Conservation (phyloP, 73 alveolate genomes). For the Effrenium voratum region DNA sequence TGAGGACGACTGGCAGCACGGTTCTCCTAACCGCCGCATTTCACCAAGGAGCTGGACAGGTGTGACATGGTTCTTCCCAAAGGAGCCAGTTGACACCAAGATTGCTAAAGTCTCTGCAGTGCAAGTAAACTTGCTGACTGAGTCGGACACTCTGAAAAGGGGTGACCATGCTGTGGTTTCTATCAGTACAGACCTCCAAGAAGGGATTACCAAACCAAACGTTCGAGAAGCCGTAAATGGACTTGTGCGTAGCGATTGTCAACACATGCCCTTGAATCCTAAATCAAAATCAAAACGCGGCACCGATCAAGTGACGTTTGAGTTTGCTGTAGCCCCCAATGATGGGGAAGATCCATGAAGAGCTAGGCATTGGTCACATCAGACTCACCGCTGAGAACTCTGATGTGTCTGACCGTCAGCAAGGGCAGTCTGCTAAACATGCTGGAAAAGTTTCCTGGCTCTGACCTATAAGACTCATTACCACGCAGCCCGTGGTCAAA, state of each 20-base stretch:
- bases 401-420: too few species aligned
- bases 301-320: too few species aligned
- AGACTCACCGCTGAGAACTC: too few species aligned
- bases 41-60: background rate
- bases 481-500: too few species aligned
- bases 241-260: background rate
- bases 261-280: background rate
- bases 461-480: too few species aligned
- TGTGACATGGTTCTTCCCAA: background rate
- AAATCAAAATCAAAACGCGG: too few species aligned
- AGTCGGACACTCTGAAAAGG: background rate
- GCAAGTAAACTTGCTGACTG: background rate
- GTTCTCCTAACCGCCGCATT: background rate
- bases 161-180: constrained; percentile 11
- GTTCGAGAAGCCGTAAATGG: background rate
- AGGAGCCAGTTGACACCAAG: background rate
- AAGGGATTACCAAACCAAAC: background rate
- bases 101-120: background rate
- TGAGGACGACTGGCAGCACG: background rate
- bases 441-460: too few species aligned
- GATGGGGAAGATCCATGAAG: too few species aligned
- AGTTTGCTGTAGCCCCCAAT: too few species aligned
- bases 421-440: too few species aligned
- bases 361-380: too few species aligned
- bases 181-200: background rate